A percentile compares a stretch with the other conserved stretches of the same genome.
Evolutionary conservation across 352 stramenopile species (phyloP).

Genomic region (Pythium coloratum): DNA sequence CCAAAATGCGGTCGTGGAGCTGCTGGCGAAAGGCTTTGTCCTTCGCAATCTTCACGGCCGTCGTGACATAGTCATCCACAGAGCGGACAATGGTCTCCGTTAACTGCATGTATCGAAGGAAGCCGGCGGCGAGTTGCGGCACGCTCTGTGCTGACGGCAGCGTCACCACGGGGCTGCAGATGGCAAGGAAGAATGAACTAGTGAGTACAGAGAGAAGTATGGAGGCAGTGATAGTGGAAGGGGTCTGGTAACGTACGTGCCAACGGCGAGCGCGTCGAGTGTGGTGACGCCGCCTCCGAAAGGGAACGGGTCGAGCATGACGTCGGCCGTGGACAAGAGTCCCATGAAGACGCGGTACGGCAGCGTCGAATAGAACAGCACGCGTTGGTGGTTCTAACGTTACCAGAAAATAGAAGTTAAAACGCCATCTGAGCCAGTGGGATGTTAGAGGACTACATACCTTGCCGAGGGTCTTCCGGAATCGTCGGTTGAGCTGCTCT

Average conservation of each 20-base stretch:
- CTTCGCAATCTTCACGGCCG: slow-evolving; percentile 35
- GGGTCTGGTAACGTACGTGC: slow-evolving; percentile 47
- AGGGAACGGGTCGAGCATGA: slow-evolving; percentile 82
- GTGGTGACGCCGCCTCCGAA: slow-evolving; percentile 86
- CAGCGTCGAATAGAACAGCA: slow-evolving; percentile 66
- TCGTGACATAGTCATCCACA: slow-evolving; percentile 41
- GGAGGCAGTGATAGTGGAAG: too few relatives aligned
- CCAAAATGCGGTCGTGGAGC: slow-evolving; percentile 19
- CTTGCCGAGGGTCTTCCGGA: slow-evolving; percentile 37
- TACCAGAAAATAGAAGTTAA: background rate
- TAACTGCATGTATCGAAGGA: slow-evolving; percentile 55
- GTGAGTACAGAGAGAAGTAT: too few relatives aligned
- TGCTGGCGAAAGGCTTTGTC: slow-evolving; percentile 19
- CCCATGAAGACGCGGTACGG: slow-evolving; percentile 56
- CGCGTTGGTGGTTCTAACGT: slow-evolving; percentile 29
- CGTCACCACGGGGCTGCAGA: slow-evolving; percentile 53
- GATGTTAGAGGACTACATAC: slow-evolving; percentile 13
- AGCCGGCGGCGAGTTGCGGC: slow-evolving; percentile 57
- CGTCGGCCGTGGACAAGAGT: slow-evolving; percentile 54
- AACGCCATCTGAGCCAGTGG: too few relatives aligned
- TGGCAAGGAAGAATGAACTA: background rate
- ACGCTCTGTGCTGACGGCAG: slow-evolving; percentile 52
- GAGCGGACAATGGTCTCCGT: slow-evolving; percentile 41
- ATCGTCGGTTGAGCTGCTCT: slow-evolving; percentile 43
- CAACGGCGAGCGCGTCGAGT: slow-evolving; percentile 76